Conservation (phyloP, 1,284 basidiomycete species). For the Fistulinella staudtii region DNA sequence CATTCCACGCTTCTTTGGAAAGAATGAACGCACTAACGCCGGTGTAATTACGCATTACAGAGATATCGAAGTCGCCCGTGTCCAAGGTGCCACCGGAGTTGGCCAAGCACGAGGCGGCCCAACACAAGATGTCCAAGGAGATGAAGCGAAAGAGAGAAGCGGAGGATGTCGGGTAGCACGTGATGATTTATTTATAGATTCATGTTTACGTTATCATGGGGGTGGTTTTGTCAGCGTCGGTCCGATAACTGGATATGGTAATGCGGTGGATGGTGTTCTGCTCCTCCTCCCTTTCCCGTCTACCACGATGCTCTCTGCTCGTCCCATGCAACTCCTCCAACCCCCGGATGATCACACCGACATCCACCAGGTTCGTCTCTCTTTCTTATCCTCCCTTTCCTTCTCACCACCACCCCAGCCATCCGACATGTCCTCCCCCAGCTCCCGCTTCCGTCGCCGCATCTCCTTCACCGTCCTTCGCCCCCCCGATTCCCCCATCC, state of each 20-base stretch:
- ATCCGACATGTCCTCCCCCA: slow-evolving; percentile 15
- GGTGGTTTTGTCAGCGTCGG: neutral
- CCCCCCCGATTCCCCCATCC: slow-evolving; percentile 16
- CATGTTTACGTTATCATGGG: neutral
- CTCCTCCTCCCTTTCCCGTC: too few relatives aligned
- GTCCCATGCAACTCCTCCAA: slow-evolving; percentile 36
- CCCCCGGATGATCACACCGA: slow-evolving; percentile 1
- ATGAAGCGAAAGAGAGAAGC: slow-evolving; percentile 88
- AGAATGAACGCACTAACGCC: slow-evolving; percentile 14
- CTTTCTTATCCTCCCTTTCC: neutral
- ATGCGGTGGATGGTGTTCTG: too few relatives aligned
- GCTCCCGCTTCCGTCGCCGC: slow-evolving; percentile 20
- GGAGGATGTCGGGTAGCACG: slow-evolving; percentile 57
- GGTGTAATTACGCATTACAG: slow-evolving; percentile 46
- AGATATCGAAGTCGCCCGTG: slow-evolving; percentile 89
- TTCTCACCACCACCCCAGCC: neutral
- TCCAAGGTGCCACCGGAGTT: slow-evolving; percentile 87
- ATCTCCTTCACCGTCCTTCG: slow-evolving; percentile 18
- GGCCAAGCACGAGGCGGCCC: slow-evolving; percentile 85
- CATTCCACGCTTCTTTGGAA: neutral
- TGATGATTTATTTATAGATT: neutral
- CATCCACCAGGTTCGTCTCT: slow-evolving; percentile 1
- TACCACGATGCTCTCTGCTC: slow-evolving; percentile 45
- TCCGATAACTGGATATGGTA: slow-evolving; percentile 18
- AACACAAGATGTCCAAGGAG: slow-evolving; percentile 82